These are phyloP conservation scores for Fusarium albidum DNA, from an alignment of 2,329 filamentous ascomycete genomes.

Conservation along the genomic window DNA sequence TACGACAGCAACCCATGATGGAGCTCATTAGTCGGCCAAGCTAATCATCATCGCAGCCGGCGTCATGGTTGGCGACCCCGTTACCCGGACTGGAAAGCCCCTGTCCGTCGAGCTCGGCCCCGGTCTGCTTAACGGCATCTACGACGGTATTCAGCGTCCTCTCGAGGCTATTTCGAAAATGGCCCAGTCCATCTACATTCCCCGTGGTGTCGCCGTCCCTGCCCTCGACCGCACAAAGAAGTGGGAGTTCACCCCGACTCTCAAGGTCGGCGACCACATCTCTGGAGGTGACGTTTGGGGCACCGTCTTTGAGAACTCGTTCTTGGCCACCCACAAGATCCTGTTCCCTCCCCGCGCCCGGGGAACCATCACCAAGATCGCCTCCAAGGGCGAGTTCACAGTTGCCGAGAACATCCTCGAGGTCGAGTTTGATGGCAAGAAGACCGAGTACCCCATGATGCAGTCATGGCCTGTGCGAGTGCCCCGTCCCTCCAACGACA, in stretches of 20 bases:
- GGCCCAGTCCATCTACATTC: constrained; percentile 94
- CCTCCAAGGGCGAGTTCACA: constrained; percentile 89
- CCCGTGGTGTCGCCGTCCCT: constrained; percentile 88
- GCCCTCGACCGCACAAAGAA: constrained; percentile 90
- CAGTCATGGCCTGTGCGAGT: constrained; percentile 98
- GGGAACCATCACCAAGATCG: constrained; percentile 91
- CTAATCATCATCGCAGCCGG: constrained; percentile 69
- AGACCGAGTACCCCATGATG: constrained; percentile 97
- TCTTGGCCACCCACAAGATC: constrained; percentile 93
- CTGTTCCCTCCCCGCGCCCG: constrained; percentile 88
- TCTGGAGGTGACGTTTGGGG: constrained; percentile 97
- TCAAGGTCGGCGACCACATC: constrained; percentile 97
- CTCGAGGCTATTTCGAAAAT: constrained; percentile 82
- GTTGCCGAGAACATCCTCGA: constrained; percentile 94
- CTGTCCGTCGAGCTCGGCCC: constrained; percentile 97
- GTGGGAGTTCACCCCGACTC: constrained; percentile 92
- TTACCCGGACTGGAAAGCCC: constrained; percentile 89
- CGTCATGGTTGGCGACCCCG: constrained; percentile 94
- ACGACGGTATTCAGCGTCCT: constrained; percentile 98
- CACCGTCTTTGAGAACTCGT: constrained; percentile 93
- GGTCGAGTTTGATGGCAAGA: constrained; percentile 96
- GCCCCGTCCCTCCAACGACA: constrained; percentile 90
- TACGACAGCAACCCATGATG: constrained; percentile 52
- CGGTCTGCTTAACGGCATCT: constrained; percentile 98
- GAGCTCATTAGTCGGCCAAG: constrained; percentile 9